Evolutionary conservation across 73 alveolate genomes (phyloP), one percentile per base, ranked within the genome.

Genomic region (Paramecium biaurelia): DNA sequence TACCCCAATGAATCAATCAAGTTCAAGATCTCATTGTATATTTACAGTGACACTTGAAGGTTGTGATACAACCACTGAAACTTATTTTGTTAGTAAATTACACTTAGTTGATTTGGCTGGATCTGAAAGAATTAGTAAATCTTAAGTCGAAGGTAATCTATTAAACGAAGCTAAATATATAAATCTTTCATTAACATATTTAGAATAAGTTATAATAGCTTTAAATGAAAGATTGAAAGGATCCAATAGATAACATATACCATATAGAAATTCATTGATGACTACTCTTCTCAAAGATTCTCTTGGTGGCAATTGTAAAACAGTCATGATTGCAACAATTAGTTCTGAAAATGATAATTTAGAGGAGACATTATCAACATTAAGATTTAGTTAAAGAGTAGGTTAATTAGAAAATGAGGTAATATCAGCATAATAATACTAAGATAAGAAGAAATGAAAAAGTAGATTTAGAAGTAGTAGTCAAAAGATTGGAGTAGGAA

Each of bases 231-330:
- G 93, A 57, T 92, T 95, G 92, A 96, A 98, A 76, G 96, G 95
- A 85, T 98, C 98, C 28, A 90, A 92, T 43, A 93, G 97, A 88
- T 87, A 93, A 49, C 99, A 98, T 94, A 95, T 98, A 34, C 99
- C 99, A 47, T 98, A 97, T 92, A 93, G 99, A 85, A 97, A 98
- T 89, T 97, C 99, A 70, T 86, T 98, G 92, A 95, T 98, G 99
- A 98, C 99, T 4, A 97, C 99, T 4, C 93, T 98, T 21, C 93
- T 98, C 58, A 97, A 97, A 92, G 99, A 98, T 95, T 92, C 97
- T 23, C 93, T 98, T 34, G 99, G 99, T 7, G 99, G 99, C 14
- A 98, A 97, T 86, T 98, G 99, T 93, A 97, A 96, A 88, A 98
- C 99, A 10, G 98, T 97, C 20, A 93, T 97, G 96, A 96, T 97